Conservation (phyloP, 208 protist genomes). For the Naegleria gruberi region DNA sequence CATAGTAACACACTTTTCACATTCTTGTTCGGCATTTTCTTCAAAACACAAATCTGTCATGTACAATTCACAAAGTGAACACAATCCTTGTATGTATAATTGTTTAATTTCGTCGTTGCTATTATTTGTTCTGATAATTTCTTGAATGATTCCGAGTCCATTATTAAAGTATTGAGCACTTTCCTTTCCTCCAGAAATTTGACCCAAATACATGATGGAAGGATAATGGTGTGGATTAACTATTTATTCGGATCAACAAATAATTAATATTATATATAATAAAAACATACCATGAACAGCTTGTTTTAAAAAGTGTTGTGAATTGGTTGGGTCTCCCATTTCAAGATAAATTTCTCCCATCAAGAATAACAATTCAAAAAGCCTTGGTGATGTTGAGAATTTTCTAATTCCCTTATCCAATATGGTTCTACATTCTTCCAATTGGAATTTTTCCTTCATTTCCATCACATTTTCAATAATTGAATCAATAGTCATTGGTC, state of each 20-base stretch:
- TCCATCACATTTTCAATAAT: not conserved
- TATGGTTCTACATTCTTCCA: not conserved
- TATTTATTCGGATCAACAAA: not conserved
- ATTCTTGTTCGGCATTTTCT: slow-evolving; percentile 19
- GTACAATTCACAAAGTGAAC: slow-evolving; percentile 15
- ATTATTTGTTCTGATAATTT: not conserved
- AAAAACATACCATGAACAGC: not conserved
- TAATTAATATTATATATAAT: not conserved
- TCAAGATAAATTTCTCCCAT: not conserved
- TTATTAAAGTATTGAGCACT: not conserved
- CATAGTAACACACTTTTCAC: not conserved
- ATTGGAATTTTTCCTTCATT: not conserved
- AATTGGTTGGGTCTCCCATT: not conserved
- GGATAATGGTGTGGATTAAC: not conserved
- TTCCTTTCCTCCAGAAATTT: not conserved
- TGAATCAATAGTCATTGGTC: not conserved
- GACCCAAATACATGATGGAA: slow-evolving; percentile 16
- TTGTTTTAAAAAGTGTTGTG: not conserved
- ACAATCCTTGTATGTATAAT: not conserved
- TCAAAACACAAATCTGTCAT: slow-evolving; percentile 28
- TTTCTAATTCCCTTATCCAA: not conserved
- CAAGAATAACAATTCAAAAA: not conserved
- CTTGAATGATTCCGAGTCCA: not conserved
- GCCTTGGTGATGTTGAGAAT: not conserved
- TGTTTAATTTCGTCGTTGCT: not conserved